Percentiles rank a stretch among this genome's conserved stretches.
phyloP scores from a whole-genome alignment of 805 yeast genomes.

The Pichia manshurica region DNA sequence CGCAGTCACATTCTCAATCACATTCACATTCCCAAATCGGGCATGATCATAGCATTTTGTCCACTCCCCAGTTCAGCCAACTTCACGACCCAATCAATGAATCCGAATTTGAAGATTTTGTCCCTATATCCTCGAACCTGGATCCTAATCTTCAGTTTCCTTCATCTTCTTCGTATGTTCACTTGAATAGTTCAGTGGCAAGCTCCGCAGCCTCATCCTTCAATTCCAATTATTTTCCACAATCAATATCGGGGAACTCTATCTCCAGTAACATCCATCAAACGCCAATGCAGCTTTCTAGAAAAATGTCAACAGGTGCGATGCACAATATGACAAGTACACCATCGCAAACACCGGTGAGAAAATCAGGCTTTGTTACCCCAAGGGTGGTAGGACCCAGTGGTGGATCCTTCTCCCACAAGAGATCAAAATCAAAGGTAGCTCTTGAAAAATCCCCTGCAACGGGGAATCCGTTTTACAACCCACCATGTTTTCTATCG shows the following conservation, averaged over 20 bases:
- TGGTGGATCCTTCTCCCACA: slow-evolving; percentile 8
- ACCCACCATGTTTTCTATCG: slow-evolving; percentile 39
- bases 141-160: slow-evolving; percentile 27
- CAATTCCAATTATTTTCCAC: slow-evolving; percentile 6
- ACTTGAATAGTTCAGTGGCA: slow-evolving; percentile 19
- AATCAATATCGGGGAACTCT: slow-evolving; percentile 12
- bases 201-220: slow-evolving; percentile 16
- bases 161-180: slow-evolving; percentile 1
- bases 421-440: slow-evolving; percentile 20
- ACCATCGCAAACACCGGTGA: slow-evolving; percentile 12
- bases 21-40: too few species aligned
- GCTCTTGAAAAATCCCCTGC: slow-evolving; percentile 31
- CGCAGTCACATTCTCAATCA: neutral
- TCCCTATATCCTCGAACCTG: slow-evolving; percentile 23
- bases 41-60: neutral
- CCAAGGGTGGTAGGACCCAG: slow-evolving; percentile 10
- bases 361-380: slow-evolving; percentile 11
- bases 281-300: slow-evolving; percentile 21
- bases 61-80: slow-evolving; percentile 10
- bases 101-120: slow-evolving; percentile 25
- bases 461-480: slow-evolving; percentile 43
- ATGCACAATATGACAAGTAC: slow-evolving; percentile 4
- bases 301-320: slow-evolving; percentile 13
- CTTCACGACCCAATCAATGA: neutral
- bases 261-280: slow-evolving; percentile 10